Evolutionary conservation across 176 grass and related monocot genomes (phyloP).

Genomic region (Oryza meridionalis): DNA sequence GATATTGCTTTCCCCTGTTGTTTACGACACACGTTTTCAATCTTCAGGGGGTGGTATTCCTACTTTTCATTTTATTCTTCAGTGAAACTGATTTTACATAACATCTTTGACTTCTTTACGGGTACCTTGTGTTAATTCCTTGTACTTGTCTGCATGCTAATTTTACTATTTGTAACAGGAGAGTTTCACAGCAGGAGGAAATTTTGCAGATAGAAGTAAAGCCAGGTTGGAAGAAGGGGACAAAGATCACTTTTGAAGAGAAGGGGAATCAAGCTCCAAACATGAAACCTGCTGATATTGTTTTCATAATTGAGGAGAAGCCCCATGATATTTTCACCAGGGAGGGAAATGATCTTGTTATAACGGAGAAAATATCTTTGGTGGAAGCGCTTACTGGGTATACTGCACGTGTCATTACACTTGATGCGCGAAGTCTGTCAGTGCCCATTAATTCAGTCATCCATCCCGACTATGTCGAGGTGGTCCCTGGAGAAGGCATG

Average conservation of each 20-base stretch:
- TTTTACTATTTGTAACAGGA: conserved; percentile 52
- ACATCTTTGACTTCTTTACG: background rate
- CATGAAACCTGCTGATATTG: conserved; percentile 76
- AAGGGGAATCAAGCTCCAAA: conserved; percentile 80
- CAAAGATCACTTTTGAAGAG: conserved; percentile 76
- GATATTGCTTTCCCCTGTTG: conserved; percentile 2
- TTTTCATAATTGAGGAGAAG: conserved; percentile 90
- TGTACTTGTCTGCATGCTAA: conserved; percentile 22
- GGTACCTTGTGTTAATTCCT: background rate
- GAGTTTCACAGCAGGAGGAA: conserved; percentile 62
- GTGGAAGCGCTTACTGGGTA: conserved; percentile 76
- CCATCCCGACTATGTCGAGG: conserved; percentile 73
- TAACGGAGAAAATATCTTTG: conserved; percentile 79
- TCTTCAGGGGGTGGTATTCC: background rate
- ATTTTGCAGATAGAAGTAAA: conserved; percentile 78
- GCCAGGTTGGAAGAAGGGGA: conserved; percentile 90
- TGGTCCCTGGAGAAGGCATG: conserved; percentile 77
- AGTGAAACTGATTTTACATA: background rate
- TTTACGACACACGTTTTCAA: background rate
- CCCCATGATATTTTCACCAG: conserved; percentile 75
- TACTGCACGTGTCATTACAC: conserved; percentile 49
- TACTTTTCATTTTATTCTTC: conserved; percentile 16
- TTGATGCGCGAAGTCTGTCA: conserved; percentile 67
- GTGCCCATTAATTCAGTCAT: conserved; percentile 65
- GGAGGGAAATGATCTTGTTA: conserved; percentile 81